These are phyloP conservation scores for Hibiscus tridactylites DNA, from an alignment of 345 rosid species.

Conservation along the genomic window DNA sequence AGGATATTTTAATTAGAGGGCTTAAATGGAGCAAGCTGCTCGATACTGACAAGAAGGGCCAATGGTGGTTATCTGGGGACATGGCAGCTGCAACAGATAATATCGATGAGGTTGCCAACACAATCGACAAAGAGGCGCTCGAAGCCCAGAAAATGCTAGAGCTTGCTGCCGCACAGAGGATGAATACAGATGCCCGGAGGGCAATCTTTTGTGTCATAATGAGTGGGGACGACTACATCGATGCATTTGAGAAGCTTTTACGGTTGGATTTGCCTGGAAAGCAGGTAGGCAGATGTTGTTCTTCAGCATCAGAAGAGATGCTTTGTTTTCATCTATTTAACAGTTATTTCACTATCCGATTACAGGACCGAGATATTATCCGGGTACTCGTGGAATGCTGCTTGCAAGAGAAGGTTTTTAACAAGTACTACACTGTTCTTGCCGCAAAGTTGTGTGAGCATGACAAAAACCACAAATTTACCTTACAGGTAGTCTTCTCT, in stretches of 20 bases:
- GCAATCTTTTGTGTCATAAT: conserved; percentile 91
- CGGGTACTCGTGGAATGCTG: conserved; percentile 87
- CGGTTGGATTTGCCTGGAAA: conserved; percentile 77
- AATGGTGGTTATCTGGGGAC: conserved; percentile 88
- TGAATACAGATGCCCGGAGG: conserved; percentile 85
- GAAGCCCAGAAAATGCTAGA: conserved; percentile 85
- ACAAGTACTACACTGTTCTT: conserved; percentile 70
- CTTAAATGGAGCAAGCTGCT: conserved; percentile 86
- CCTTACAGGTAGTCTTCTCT: conserved; percentile 55
- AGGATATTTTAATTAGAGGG: conserved; percentile 61
- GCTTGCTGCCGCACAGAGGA: conserved; percentile 88
- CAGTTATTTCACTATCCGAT: neutral
- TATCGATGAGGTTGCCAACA: conserved; percentile 60
- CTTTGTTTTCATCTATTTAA: neutral
- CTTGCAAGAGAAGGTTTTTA: conserved; percentile 77
- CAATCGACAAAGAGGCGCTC: conserved; percentile 69
- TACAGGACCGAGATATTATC: conserved; percentile 87
- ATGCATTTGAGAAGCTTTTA: conserved; percentile 84
- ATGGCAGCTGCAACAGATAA: conserved; percentile 27
- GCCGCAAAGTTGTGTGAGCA: conserved; percentile 80
- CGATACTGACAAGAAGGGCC: conserved; percentile 83
- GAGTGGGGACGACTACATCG: conserved; percentile 89
- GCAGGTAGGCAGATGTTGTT: conserved; percentile 35
- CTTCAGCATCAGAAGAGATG: neutral
- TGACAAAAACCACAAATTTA: conserved; percentile 81